Evolutionary conservation across 257 asterid species (phyloP).

Genomic region (Solanum paucissectum): DNA sequence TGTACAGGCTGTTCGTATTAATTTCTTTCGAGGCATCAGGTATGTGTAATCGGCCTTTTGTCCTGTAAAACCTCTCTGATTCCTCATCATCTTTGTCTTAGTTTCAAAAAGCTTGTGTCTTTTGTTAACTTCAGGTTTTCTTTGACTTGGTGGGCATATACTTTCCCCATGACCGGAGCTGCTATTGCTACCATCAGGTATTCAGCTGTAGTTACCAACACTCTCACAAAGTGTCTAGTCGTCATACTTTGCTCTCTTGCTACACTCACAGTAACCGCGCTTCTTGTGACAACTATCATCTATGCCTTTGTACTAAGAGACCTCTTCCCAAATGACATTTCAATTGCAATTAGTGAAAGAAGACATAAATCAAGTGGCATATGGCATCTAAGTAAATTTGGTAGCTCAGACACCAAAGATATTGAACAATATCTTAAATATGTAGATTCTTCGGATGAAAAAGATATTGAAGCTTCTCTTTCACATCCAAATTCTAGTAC

Average conservation of each 20-base stretch:
- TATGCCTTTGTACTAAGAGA: constrained; percentile 53
- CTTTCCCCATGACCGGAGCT: constrained; percentile 85
- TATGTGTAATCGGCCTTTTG: neutral
- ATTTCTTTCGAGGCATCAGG: constrained; percentile 85
- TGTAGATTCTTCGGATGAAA: constrained; percentile 23
- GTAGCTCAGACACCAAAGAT: constrained; percentile 25
- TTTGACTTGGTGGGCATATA: constrained; percentile 93
- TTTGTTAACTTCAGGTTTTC: constrained; percentile 36
- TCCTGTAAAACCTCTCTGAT: neutral
- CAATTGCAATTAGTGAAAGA: constrained; percentile 61
- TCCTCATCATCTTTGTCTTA: neutral
- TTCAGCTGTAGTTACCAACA: constrained; percentile 32
- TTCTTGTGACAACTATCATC: constrained; percentile 52
- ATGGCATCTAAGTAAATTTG: constrained; percentile 31
- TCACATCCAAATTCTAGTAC: neutral
- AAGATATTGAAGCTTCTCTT: constrained; percentile 37
- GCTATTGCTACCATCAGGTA: constrained; percentile 61
- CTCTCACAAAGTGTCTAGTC: constrained; percentile 22
- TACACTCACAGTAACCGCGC: constrained; percentile 40
- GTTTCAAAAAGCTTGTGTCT: neutral
- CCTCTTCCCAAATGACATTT: constrained; percentile 68
- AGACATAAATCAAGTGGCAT: constrained; percentile 20
- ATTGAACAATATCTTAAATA: constrained; percentile 42
- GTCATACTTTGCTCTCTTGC: constrained; percentile 37
- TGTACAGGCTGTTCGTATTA: constrained; percentile 62